Evolutionary conservation across 202 grass and related monocot species (phyloP).

Genomic region (Schoenoplectus triqueter): DNA sequence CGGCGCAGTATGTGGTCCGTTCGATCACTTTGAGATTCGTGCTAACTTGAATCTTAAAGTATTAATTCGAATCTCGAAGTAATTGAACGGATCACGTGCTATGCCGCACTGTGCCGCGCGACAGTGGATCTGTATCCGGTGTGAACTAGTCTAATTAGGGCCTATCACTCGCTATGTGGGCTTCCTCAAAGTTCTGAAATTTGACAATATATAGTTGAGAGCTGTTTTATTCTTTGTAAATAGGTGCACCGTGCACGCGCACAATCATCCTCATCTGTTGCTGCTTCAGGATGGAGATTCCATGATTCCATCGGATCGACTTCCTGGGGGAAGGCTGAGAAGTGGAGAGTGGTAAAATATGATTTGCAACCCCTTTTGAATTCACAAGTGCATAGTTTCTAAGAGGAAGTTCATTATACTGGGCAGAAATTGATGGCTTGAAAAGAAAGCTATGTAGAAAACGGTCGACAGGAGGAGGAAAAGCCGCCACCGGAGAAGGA

Average conservation of each 20-base stretch:
- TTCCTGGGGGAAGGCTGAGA: constrained; percentile 96
- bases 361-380: neutral
- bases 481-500: no score
- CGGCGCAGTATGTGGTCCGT: no score
- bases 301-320: constrained; percentile 79
- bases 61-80: no score
- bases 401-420: constrained; percentile 26
- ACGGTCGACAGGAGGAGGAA: no score
- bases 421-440: constrained; percentile 86
- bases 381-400: neutral
- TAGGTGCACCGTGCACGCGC: constrained; percentile 73
- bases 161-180: no score
- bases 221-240: neutral
- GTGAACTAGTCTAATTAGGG: neutral
- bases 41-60: no score
- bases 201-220: no score
- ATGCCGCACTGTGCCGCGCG: no score
- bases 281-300: constrained; percentile 92
- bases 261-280: constrained; percentile 94
- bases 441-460: constrained; percentile 82
- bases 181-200: no score
- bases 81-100: no score
- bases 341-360: constrained; percentile 80
- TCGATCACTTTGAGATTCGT: no score
- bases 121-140: no score